A percentile compares a stretch with the other conserved stretches of the same genome.
phyloP scores from a whole-genome alignment of 2,329 filamentous ascomycete species.

The Pseudogymnoascus sp. region DNA sequence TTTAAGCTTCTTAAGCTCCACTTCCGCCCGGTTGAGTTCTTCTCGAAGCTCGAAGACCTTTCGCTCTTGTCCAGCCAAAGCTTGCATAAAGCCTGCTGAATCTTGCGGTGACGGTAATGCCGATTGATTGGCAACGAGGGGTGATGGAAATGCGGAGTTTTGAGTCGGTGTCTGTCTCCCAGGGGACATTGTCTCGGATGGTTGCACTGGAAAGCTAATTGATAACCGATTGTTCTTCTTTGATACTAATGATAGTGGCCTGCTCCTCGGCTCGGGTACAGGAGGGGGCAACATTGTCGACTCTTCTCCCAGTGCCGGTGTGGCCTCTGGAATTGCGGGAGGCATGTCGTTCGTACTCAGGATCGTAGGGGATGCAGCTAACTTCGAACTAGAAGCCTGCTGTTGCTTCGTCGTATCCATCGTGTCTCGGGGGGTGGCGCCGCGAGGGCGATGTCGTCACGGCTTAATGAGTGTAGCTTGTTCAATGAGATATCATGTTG shows the following conservation, averaged over 20 bases:
- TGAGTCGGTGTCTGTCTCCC: slow-evolving; percentile 23
- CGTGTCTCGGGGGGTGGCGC: neutral
- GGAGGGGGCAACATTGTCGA: slow-evolving; percentile 24
- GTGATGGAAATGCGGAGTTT: slow-evolving; percentile 24
- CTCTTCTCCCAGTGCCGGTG: neutral
- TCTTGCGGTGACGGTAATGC: slow-evolving; percentile 26
- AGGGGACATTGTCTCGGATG: slow-evolving; percentile 13
- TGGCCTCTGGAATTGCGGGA: neutral
- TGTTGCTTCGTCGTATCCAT: slow-evolving; percentile 9
- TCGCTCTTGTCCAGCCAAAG: slow-evolving; percentile 86
- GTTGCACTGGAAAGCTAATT: slow-evolving; percentile 28
- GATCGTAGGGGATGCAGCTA: slow-evolving; percentile 1
- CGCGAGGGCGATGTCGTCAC: neutral
- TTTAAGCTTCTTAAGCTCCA: slow-evolving; percentile 70
- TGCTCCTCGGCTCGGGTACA: slow-evolving; percentile 11
- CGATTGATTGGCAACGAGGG: slow-evolving; percentile 23
- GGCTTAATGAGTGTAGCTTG: neutral
- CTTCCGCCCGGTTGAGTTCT: slow-evolving; percentile 77
- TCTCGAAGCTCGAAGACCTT: slow-evolving; percentile 86
- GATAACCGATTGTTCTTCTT: slow-evolving; percentile 27
- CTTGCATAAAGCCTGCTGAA: slow-evolving; percentile 60
- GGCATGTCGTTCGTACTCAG: neutral
- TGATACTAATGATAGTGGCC: neutral
- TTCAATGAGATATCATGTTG: slow-evolving; percentile 7
- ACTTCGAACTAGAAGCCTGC: neutral